These are phyloP conservation scores for Myxozyma neotropica DNA, from an alignment of 805 yeast genomes.

Conservation along the genomic window DNA sequence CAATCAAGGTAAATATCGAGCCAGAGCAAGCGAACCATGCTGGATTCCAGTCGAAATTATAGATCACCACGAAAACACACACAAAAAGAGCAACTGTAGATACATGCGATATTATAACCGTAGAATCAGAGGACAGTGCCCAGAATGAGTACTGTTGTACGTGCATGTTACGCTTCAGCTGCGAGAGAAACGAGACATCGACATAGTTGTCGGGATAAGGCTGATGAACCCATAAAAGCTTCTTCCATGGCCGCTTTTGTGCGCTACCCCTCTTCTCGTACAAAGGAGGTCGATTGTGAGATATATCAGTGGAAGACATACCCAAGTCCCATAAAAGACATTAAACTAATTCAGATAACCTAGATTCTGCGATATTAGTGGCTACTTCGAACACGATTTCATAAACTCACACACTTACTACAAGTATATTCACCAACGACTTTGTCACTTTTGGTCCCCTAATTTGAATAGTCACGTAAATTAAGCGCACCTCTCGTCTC, in stretches of 20 bases:
- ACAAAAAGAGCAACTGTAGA: constrained; percentile 65
- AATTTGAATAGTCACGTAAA: too few species aligned
- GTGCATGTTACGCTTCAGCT: constrained; percentile 72
- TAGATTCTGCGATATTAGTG: background rate
- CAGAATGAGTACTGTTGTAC: constrained; percentile 66
- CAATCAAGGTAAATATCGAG: constrained; percentile 39
- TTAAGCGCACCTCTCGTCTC: too few species aligned
- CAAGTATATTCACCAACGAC: background rate
- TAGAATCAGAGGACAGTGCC: constrained; percentile 70
- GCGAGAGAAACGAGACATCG: constrained; percentile 77
- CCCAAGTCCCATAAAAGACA: too few species aligned
- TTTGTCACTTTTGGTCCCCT: too few species aligned
- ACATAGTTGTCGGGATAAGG: constrained; percentile 92
- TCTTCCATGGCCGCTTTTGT: constrained; percentile 62
- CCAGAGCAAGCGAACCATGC: constrained; percentile 39
- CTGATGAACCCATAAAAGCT: constrained; percentile 80
- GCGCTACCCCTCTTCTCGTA: background rate
- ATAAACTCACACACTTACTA: background rate
- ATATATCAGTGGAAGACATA: background rate
- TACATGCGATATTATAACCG: constrained; percentile 66
- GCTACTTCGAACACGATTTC: background rate
- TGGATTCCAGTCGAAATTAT: constrained; percentile 40
- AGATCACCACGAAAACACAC: constrained; percentile 64
- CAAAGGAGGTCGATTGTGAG: background rate
- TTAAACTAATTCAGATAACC: background rate